A percentile compares a stretch with the other conserved stretches of the same genome.
Evolutionary conservation across 768 basidiomycete species (phyloP).

Genomic region (Naganishia randhawae): DNA sequence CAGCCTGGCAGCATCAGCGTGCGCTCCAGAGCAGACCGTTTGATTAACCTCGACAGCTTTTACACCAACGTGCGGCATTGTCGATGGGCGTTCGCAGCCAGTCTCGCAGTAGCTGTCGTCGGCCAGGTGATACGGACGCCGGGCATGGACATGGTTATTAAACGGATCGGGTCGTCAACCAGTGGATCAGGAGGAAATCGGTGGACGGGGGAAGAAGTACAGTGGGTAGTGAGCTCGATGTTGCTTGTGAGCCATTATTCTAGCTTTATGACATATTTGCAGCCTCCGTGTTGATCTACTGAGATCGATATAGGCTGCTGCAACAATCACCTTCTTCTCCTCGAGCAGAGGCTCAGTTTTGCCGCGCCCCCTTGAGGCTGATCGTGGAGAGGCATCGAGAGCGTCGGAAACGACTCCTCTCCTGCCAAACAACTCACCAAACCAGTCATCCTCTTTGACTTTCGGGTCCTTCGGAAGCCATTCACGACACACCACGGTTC

Average conservation of each 20-base stretch:
- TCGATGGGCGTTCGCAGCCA: background rate
- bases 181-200: background rate
- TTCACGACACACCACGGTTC: constrained; percentile 1
- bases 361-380: background rate
- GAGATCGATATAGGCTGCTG: background rate
- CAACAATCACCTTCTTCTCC: background rate
- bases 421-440: background rate
- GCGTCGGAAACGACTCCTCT: constrained; percentile 5
- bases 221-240: background rate
- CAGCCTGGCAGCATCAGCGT: background rate
- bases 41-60: constrained; percentile 5
- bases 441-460: background rate
- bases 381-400: too few species aligned
- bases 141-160: background rate
- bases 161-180: too few species aligned
- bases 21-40: background rate
- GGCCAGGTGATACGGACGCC: background rate
- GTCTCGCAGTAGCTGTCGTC: background rate
- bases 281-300: background rate
- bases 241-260: constrained; percentile 1
- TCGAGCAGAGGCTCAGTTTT: background rate
- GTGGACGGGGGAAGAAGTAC: background rate
- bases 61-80: background rate
- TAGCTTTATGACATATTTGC: background rate
- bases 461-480: background rate